Percentiles rank a stretch among this genome's conserved stretches.
These are phyloP conservation scores for Globisporangium recalcitrans DNA, from an alignment of 352 stramenopile genomes.

Conservation along the genomic window DNA sequence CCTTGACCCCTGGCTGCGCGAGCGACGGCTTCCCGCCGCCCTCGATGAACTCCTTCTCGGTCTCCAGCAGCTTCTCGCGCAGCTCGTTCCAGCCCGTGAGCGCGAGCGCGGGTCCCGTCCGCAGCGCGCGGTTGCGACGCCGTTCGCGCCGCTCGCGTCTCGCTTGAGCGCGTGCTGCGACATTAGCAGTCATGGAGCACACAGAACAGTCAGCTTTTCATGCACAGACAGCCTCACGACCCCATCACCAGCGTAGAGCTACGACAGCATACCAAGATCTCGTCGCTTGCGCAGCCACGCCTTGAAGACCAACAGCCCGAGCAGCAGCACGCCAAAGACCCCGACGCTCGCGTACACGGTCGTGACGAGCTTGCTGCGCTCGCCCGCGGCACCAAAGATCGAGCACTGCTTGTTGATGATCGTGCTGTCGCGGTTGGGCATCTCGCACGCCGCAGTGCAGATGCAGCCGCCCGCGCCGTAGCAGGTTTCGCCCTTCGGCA, in stretches of 20 bases:
- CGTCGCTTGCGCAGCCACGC: slow-evolving; percentile 2
- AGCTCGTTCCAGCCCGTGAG: slow-evolving; percentile 16
- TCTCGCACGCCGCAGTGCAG: slow-evolving; percentile 17
- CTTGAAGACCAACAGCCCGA: slow-evolving; percentile 4
- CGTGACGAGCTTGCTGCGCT: slow-evolving; percentile 3
- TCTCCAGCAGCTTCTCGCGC: slow-evolving; percentile 18
- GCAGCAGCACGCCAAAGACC: neutral
- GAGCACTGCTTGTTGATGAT: slow-evolving; percentile 10
- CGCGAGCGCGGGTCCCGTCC: slow-evolving; percentile 8
- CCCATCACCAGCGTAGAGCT: too few relatives aligned
- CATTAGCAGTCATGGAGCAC: neutral
- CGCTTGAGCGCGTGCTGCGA: slow-evolving; percentile 1
- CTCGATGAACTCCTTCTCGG: slow-evolving; percentile 17
- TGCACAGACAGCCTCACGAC: too few relatives aligned
- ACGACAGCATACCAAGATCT: neutral
- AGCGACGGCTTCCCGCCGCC: slow-evolving; percentile 7
- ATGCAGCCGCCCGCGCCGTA: slow-evolving; percentile 12
- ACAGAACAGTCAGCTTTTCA: neutral
- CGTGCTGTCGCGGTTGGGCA: slow-evolving; percentile 4
- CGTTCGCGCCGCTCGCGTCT: slow-evolving; percentile 12
- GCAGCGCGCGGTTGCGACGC: slow-evolving; percentile 7
- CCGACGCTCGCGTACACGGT: slow-evolving; percentile 9
- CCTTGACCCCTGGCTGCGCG: neutral
- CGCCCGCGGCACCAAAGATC: neutral
- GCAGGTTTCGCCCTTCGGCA: slow-evolving; percentile 4